These are phyloP conservation scores for Scheffersomyces spartinae DNA, from an alignment of 805 yeast species.

Conservation along the genomic window DNA sequence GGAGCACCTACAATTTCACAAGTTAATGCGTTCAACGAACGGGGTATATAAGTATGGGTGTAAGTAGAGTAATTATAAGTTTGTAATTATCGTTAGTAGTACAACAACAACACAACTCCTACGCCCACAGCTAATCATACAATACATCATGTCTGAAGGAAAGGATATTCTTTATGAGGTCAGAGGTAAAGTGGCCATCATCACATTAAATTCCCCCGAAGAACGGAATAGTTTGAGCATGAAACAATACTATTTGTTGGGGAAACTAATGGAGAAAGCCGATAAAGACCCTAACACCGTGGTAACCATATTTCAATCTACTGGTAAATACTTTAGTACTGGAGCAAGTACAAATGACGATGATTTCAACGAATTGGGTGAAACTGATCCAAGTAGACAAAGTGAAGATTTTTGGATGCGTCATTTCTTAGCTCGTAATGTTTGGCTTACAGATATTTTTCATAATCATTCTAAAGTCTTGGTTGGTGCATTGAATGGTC, in stretches of 20 bases:
- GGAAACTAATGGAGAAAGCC: constrained; percentile 48
- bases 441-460: constrained; percentile 54
- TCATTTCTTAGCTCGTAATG: constrained; percentile 59
- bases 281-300: constrained; percentile 48
- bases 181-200: constrained; percentile 41
- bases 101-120: no score
- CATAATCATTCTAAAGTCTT: constrained; percentile 59
- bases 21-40: no score
- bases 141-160: constrained; percentile 7
- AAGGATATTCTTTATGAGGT: constrained; percentile 29
- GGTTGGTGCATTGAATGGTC: constrained; percentile 73
- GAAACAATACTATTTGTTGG: constrained; percentile 51
- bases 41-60: no score
- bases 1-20: no score
- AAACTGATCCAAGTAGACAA: constrained; percentile 1
- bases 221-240: constrained; percentile 57
- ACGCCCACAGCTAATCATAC: no score
- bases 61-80: no score
- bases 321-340: constrained; percentile 71
- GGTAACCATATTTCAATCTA: constrained; percentile 55
- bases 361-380: constrained; percentile 9
- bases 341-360: constrained; percentile 63
- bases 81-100: no score
- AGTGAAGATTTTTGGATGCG: constrained; percentile 36
- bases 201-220: constrained; percentile 53